A percentile compares a stretch with the other conserved stretches of the same genome.
Evolutionary conservation across 441 rosid species (phyloP).

Genomic region (Populus tomentosa): DNA sequence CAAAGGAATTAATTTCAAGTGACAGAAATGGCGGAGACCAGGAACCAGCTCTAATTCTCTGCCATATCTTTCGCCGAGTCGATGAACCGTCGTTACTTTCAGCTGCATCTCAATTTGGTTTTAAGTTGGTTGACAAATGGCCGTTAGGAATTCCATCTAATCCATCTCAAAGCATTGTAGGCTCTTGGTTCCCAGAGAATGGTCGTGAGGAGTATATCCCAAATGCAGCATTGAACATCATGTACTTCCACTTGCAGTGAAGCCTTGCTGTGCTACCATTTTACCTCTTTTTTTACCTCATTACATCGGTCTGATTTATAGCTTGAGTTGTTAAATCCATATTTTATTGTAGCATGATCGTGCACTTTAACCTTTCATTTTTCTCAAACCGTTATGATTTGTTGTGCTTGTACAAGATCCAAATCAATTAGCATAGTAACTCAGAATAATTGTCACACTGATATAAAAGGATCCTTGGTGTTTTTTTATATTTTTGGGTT

Average conservation of each 20-base stretch:
- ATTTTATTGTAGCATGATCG: not conserved
- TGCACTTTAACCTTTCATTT: not conserved
- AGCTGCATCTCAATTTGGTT: constrained; percentile 64
- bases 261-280: not conserved
- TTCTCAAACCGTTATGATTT: not conserved
- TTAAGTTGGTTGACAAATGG: constrained; percentile 68
- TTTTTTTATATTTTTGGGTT: too few species aligned
- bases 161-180: constrained; percentile 33
- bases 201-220: constrained; percentile 32
- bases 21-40: constrained; percentile 17
- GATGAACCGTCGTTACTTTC: constrained; percentile 66
- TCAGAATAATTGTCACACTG: not conserved
- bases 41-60: constrained; percentile 56
- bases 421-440: not conserved
- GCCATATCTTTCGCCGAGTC: constrained; percentile 70
- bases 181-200: constrained; percentile 53
- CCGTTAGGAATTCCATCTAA: constrained; percentile 22
- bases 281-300: not conserved
- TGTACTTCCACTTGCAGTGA: constrained; percentile 46
- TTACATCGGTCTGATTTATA: not conserved
- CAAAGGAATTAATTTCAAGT: constrained; percentile 51
- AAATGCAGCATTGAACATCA: constrained; percentile 59
- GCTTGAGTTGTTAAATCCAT: not conserved
- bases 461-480: too few species aligned
- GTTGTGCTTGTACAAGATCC: not conserved